phyloP scores from a whole-genome alignment of 202 grass and related monocot species.

The Setaria italica region DNA sequence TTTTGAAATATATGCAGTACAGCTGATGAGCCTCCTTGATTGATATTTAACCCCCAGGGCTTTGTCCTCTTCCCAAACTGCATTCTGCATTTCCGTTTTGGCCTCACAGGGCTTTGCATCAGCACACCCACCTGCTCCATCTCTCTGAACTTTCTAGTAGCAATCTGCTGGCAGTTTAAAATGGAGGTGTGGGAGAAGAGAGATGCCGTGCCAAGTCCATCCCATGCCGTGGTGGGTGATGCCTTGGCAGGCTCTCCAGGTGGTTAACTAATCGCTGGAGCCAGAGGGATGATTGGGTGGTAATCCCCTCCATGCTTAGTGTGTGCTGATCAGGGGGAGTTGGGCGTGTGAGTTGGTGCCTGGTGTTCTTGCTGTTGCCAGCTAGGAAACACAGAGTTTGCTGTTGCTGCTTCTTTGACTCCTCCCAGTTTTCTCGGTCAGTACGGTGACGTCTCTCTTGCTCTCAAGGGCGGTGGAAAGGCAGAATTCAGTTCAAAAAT shows the following conservation, averaged over 20 bases:
- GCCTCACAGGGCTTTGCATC: neutral
- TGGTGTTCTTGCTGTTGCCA: slow-evolving; percentile 64
- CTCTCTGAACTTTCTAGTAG: neutral
- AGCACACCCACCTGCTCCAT: slow-evolving; percentile 20
- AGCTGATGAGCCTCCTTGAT: slow-evolving; percentile 22
- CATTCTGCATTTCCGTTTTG: slow-evolving; percentile 1
- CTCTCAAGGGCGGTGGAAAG: neutral
- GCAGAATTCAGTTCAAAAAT: neutral
- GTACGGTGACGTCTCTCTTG: neutral
- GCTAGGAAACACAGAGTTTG: slow-evolving; percentile 42
- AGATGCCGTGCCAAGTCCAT: neutral
- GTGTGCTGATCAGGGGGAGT: slow-evolving; percentile 45
- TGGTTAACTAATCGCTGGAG: slow-evolving; percentile 16
- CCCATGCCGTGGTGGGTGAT: slow-evolving; percentile 30
- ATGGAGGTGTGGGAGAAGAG: neutral
- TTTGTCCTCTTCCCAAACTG: slow-evolving; percentile 1
- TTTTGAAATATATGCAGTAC: slow-evolving; percentile 43
- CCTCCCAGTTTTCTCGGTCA: neutral
- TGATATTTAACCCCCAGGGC: neutral
- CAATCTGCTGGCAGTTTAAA: neutral
- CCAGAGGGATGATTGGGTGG: slow-evolving; percentile 44
- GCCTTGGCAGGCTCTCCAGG: neutral
- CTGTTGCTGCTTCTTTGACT: neutral
- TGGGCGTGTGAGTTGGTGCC: slow-evolving; percentile 58
- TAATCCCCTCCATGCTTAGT: slow-evolving; percentile 44